Evolutionary conservation across 169 alveolate genomes (phyloP), one percentile per base, ranked within the genome.

Genomic region (Perkinsus marinus): DNA sequence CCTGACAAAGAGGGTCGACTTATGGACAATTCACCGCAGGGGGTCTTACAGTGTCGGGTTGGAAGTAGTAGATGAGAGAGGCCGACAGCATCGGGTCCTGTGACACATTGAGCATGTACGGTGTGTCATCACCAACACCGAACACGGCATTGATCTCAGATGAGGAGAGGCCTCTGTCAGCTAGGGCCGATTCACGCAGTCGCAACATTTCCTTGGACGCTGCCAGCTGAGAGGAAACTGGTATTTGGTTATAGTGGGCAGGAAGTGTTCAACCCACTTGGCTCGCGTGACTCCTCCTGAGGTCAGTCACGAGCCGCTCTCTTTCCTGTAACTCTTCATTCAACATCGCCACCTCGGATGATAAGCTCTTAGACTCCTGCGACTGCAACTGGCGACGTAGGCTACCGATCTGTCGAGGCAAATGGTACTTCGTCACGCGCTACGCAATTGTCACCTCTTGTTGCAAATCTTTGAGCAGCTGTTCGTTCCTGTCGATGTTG

Each of bases 51-150:
- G 79, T 30, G 22, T 57, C 79, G 22, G 37, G 37, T n/a, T 90
- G 90, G 43, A 91, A 46, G 91, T 69, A 91, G 90, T 91, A 91
- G 90, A 91, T 90, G 90, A 91, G 79, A 57, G 91, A 91, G 10
- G 68, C 91, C 7, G 91, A 39, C 36, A 89, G 57, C 91, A 89
- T 37, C 19, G 91, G 91, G 57, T 89, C 91, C 6, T 89, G 68
- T 6, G 91, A 89, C 68, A 89, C 43, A 68, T 89, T 89, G 68
- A 89, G 43, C 57, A 89, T 39, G 68, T 89, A 89, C 39, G 91
- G 91, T 3, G 68, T 38, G 38, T 89, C 91, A 3, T 39, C 38
- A 36, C 43, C 91, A n/a, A 89, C 57, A 10, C 43, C 91, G 46
- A 89, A 89, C 3, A 30, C 91, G 0, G 57, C 43, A 26, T 30